A percentile compares a stretch with the other conserved stretches of the same genome.
Evolutionary conservation across 2,329 filamentous ascomycete genomes (phyloP).

Genomic region (Penicillium sp.): DNA sequence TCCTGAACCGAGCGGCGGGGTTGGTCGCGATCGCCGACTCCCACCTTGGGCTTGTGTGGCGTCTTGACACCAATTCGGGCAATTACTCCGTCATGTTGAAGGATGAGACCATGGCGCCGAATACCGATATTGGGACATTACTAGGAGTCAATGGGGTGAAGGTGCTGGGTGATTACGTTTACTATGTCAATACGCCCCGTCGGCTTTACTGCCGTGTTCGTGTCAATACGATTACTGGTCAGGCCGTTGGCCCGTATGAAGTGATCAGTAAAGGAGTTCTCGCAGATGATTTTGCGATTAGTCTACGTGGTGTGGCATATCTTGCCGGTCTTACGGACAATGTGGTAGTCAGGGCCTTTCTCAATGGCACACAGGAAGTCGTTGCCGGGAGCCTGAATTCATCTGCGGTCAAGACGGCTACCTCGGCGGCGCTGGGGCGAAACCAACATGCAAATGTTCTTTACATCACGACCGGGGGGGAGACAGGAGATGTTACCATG

Average conservation of each 20-base stretch:
- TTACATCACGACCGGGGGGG: conserved; percentile 11
- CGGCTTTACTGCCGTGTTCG: conserved; percentile 13
- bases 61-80: conserved; percentile 9
- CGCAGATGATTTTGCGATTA: conserved; percentile 14
- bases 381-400: not conserved
- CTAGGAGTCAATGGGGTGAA: conserved; percentile 14
- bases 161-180: conserved; percentile 9
- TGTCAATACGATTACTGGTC: conserved; percentile 6
- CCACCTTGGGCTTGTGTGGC: conserved; percentile 10
- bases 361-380: conserved; percentile 1
- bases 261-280: conserved; percentile 9
- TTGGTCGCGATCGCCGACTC: conserved; percentile 11
- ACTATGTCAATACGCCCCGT: conserved; percentile 13
- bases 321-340: conserved; percentile 14
- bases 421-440: conserved; percentile 9
- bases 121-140: not conserved
- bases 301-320: conserved; percentile 12
- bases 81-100: conserved; percentile 11
- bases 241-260: conserved; percentile 9
- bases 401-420: conserved; percentile 9
- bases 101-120: conserved; percentile 8
- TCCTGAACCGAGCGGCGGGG: conserved; percentile 3
- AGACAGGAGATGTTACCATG: not conserved
- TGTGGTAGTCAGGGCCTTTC: conserved; percentile 6
- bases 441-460: conserved; percentile 1